Conservation (phyloP, 257 asterid genomes). For the Ligustrum vulgare region DNA sequence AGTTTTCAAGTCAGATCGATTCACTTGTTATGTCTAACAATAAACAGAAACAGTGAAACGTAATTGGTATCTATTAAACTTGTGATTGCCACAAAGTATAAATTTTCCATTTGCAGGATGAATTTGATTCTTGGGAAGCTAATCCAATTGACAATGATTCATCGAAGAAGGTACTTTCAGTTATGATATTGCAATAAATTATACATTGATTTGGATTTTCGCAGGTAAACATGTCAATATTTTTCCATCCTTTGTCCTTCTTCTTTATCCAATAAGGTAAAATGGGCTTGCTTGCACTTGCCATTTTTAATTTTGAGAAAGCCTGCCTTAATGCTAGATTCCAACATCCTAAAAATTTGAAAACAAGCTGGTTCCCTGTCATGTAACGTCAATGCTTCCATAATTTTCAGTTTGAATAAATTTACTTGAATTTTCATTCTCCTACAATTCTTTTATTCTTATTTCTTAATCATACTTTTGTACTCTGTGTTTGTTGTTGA, state of each 20-base stretch:
- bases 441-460: background rate
- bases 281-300: conserved; percentile 5
- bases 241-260: conserved; percentile 13
- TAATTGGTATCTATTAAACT: conserved; percentile 4
- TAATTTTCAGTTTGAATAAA: conserved; percentile 10
- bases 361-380: conserved; percentile 15
- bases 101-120: conserved; percentile 61
- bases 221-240: background rate
- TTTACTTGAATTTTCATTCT: conserved; percentile 14
- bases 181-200: conserved; percentile 15
- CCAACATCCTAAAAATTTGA: conserved; percentile 3
- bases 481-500: background rate
- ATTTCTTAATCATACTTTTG: background rate
- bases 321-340: conserved; percentile 9
- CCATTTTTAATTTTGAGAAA: background rate
- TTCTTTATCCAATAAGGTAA: background rate
- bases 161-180: conserved; percentile 54
- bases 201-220: background rate
- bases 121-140: conserved; percentile 79
- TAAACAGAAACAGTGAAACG: conserved; percentile 12
- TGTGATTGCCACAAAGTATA: conserved; percentile 2
- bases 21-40: conserved; percentile 14
- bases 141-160: conserved; percentile 45
- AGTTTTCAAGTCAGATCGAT: background rate
- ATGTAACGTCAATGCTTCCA: background rate